Base-by-base conservation (phyloP, 1,284 basidiomycete genomes). In the Cutaneotrichosporon sp. region DNA sequence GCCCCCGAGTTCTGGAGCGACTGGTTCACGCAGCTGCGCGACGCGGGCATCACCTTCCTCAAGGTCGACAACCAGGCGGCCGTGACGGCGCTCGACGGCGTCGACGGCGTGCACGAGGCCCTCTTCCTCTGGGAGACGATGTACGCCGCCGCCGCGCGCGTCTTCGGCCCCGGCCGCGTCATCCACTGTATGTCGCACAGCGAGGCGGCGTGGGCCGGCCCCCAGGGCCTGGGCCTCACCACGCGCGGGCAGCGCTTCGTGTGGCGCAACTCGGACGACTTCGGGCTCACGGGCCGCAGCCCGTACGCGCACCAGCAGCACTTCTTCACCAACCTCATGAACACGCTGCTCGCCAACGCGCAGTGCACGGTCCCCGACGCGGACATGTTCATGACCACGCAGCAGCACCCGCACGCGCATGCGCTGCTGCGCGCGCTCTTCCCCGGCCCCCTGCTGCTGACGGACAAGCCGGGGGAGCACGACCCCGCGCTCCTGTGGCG, bases 111-210 rank as follows among this genome's bases (percentile, higher is more conserved):
- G 2, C 57, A 61, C 11, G 54, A 52, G 9, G 64, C 62, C 4
- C 58, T 66, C 33, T 57, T 59, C 1, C 55, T 74, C 46, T 74
- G 69, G 69, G 29, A 24, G 2, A 62, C 63, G 1, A 64, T 72
- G 60, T 52, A 70, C 20, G 31, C 55, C 4, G 71, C 69, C 1
- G 67, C 66, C 4, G 56, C 58, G 13, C 56, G 65, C 5, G 53
- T 65, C 0, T 74, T 64, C 50, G 72, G 70, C 18, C 56, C 58
- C 13, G 62, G 60, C 13, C 49, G 64, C 25, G 52, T 74, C 29
- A 72, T 74, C 61, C 69, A 70, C 64, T 72, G 72, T 63, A 74
- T 74, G 72, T 62, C 70, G 29, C 71, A 74, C 51, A 68, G 64
- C 42, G 71, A 72, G 43, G 33, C 60, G n/a, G 69, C 67, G 63